Evolutionary conservation across 176 grass and related monocot genomes (phyloP).

Genomic region (Ensete glaucum): DNA sequence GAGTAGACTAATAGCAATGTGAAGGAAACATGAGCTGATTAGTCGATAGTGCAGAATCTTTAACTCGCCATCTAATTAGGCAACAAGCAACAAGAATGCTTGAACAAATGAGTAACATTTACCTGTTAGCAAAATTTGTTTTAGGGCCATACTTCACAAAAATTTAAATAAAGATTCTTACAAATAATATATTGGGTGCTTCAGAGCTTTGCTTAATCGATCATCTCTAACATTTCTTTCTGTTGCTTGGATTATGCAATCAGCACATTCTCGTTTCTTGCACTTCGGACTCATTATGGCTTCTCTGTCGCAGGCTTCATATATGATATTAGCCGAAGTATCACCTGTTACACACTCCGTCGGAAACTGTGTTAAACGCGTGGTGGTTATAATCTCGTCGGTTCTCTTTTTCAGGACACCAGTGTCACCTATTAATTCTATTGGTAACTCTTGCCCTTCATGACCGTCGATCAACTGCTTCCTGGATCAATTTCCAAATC

Average conservation of each 20-base stretch:
- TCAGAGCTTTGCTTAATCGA: neutral
- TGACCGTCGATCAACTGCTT: neutral
- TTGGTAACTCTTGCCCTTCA: slow-evolving; percentile 7
- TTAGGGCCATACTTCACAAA: no score
- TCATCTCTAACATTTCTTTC: neutral
- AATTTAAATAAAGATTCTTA: neutral
- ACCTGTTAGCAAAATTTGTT: neutral
- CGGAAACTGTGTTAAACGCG: slow-evolving; percentile 20
- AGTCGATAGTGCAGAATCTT: neutral
- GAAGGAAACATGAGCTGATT: neutral
- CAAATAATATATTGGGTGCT: neutral
- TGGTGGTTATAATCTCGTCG: slow-evolving; percentile 7
- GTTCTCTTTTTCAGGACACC: slow-evolving; percentile 17
- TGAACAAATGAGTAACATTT: neutral
- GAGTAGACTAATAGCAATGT: neutral
- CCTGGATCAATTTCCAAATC: neutral
- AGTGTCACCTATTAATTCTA: slow-evolving; percentile 17
- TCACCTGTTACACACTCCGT: slow-evolving; percentile 19
- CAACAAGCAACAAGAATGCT: neutral
- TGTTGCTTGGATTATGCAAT: neutral
- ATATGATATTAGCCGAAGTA: slow-evolving; percentile 15
- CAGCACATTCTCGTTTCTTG: neutral
- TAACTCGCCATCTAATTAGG: neutral
- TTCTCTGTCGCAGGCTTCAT: slow-evolving; percentile 5
- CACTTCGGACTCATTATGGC: neutral